These are phyloP conservation scores for Mycena venus DNA, from an alignment of 768 basidiomycete genomes.

Conservation along the genomic window DNA sequence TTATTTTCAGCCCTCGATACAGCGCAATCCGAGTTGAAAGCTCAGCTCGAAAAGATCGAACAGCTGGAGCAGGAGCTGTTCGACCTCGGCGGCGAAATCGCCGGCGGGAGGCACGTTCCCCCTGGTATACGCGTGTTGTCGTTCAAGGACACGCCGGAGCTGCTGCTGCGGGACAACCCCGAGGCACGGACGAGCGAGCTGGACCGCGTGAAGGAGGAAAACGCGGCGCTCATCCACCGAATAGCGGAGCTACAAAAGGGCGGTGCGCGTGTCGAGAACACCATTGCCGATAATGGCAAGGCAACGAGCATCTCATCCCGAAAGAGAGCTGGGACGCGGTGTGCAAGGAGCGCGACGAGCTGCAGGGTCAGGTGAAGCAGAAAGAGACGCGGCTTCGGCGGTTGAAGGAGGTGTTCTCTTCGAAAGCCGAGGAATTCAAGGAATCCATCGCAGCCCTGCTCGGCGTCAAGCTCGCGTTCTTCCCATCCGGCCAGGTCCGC, in stretches of 20 bases:
- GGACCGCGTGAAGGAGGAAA: constrained; percentile 85
- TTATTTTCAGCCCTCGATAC: constrained; percentile 58
- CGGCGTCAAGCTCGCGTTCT: constrained; percentile 92
- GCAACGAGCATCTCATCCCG: constrained; percentile 69
- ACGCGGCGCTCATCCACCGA: constrained; percentile 81
- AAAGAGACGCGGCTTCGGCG: constrained; percentile 86
- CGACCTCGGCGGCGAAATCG: constrained; percentile 83
- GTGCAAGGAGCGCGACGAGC: constrained; percentile 74
- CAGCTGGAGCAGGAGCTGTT: constrained; percentile 84
- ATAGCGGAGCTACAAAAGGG: constrained; percentile 72
- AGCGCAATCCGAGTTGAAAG: constrained; percentile 48
- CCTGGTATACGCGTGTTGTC: constrained; percentile 78
- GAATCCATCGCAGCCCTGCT: constrained; percentile 92
- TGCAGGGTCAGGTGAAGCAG: constrained; percentile 75
- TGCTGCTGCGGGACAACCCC: constrained; percentile 74
- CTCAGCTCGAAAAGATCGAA: constrained; percentile 70
- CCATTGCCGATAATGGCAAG: neutral
- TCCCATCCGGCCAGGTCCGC: constrained; percentile 90
- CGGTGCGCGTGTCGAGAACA: constrained; percentile 36
- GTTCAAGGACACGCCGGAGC: constrained; percentile 85
- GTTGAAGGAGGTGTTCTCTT: constrained; percentile 86
- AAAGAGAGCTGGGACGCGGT: constrained; percentile 85
- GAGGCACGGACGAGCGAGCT: constrained; percentile 76
- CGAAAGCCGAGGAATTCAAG: constrained; percentile 91
- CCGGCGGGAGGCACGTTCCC: constrained; percentile 80